Base-by-base conservation (phyloP, 345 rosid species). In the Ceriops zippeliana region DNA sequence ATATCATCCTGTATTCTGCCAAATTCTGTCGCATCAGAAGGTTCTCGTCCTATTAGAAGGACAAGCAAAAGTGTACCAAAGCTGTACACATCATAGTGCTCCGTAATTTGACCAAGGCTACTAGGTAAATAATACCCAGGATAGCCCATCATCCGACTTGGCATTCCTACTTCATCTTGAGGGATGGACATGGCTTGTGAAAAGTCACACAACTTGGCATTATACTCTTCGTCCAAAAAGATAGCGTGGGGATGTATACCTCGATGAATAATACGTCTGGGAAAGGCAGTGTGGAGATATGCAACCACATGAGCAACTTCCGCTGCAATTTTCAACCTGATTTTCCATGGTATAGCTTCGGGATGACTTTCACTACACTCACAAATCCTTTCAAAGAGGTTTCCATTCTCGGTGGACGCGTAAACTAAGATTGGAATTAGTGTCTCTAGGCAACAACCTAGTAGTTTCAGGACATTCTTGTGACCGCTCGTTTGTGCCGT, bases 261-360 rank as follows among this genome's bases (percentile, higher is more conserved):
- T 38, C 66, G 58, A 27, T 56, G 51, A 19, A 70, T 21, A n/a
- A 70, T 20, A 1, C 66, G 60, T 58, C 53, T 52, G 8, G 62
- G 28, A 51, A 73, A 61, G 35, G 66, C 58, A 24, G 61, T 52
- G 60, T 68, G 76, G 49, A 68, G 70, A 73, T 66, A 66, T 1
- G 72, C 49, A 27, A 69, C 58, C 1, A 21, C 77, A 52, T 64
- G 30, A 27, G 70, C 76, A 3, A 64, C 17, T 11, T 64, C 69
- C 58, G 32, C 27, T 11, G 72, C 75, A 59, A 73, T 54, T 35
- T 47, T 73, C 21, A 73, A 28, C 46, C 78, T 70, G 1, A 4
- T 37, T 54, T 38, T 62, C 72, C 77, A 54, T 16, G 58, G n/a
- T 7, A 78, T 63, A 1, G 78, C 28, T 31, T 42, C 38, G 2